These are phyloP conservation scores for Saccharum spontaneum DNA, from an alignment of 176 grass and related monocot species.

Conservation along the genomic window DNA sequence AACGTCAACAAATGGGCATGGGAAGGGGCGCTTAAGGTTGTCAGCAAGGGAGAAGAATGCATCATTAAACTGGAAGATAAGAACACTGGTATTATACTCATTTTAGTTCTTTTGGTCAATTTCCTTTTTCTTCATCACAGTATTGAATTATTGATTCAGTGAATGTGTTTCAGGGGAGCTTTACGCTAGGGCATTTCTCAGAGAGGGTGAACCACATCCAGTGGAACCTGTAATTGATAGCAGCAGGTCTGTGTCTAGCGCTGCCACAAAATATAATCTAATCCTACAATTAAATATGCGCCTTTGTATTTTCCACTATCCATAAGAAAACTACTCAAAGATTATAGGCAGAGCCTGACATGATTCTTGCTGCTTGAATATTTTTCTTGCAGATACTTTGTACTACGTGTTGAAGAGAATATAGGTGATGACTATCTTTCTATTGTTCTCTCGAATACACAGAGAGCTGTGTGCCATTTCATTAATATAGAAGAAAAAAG, in stretches of 20 bases:
- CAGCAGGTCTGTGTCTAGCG: conserved; percentile 62
- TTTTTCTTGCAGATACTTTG: conserved; percentile 82
- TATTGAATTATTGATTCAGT: conserved; percentile 25
- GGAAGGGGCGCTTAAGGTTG: conserved; percentile 92
- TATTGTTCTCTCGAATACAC: neutral
- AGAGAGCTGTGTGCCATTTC: neutral
- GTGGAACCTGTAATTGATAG: conserved; percentile 97
- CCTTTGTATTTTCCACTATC: neutral
- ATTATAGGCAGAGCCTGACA: conserved; percentile 29
- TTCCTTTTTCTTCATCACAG: neutral
- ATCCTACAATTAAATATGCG: neutral
- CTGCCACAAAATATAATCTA: neutral
- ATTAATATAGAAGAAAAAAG: neutral
- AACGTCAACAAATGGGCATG: conserved; percentile 98
- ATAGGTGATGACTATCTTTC: conserved; percentile 60
- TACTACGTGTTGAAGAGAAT: conserved; percentile 86
- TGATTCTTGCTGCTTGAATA: conserved; percentile 6
- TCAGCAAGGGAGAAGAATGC: conserved; percentile 95
- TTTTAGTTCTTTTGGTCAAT: neutral
- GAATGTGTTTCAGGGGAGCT: conserved; percentile 65
- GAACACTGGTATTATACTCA: conserved; percentile 52
- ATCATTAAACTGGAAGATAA: conserved; percentile 94
- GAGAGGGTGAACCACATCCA: conserved; percentile 83
- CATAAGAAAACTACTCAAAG: neutral
- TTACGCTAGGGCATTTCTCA: conserved; percentile 91